phyloP scores from a whole-genome alignment of 805 yeast species.

The Monosporozyma servazzii region DNA sequence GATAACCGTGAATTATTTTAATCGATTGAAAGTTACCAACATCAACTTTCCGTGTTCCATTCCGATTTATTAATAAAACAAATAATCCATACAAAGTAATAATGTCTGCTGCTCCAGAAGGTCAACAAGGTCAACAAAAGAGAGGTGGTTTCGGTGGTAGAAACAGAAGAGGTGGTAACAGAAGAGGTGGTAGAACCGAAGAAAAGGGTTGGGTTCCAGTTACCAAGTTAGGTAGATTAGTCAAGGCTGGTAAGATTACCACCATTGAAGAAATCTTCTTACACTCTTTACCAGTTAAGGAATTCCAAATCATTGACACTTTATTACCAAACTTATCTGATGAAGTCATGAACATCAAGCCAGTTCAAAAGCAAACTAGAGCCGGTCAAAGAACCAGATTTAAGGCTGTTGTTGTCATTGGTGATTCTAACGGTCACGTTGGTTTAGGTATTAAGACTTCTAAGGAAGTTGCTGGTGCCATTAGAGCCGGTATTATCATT shows the following conservation, averaged over 20 bases:
- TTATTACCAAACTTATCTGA: slow-evolving; percentile 93
- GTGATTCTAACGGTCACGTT: slow-evolving; percentile 99
- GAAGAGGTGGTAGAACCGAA: slow-evolving; percentile 76
- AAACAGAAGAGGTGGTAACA: slow-evolving; percentile 50
- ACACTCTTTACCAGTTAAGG: slow-evolving; percentile 99
- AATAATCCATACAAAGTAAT: slow-evolving; percentile 10
- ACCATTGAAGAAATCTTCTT: slow-evolving; percentile 97
- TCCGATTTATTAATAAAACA: slow-evolving; percentile 29
- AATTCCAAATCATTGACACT: slow-evolving; percentile 96
- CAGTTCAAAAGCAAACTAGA: slow-evolving; percentile 99
- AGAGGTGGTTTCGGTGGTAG: slow-evolving; percentile 48
- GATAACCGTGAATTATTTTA: slow-evolving; percentile 1
- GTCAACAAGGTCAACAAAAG: slow-evolving; percentile 32
- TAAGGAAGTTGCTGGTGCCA: slow-evolving; percentile 99
- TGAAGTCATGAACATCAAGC: slow-evolving; percentile 99
- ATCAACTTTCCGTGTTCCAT: slow-evolving; percentile 46
- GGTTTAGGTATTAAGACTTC: slow-evolving; percentile 99
- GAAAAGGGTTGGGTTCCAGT: slow-evolving; percentile 99
- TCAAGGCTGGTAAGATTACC: slow-evolving; percentile 95
- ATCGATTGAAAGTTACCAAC: slow-evolving; percentile 48
- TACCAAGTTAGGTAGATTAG: slow-evolving; percentile 99
- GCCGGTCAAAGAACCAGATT: slow-evolving; percentile 99
- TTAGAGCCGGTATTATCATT: slow-evolving; percentile 98
- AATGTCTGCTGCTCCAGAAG: slow-evolving; percentile 33
- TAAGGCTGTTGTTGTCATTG: slow-evolving; percentile 99